Evolutionary conservation across 768 basidiomycete species (phyloP).

Genomic region (Lactarius akahatsu): DNA sequence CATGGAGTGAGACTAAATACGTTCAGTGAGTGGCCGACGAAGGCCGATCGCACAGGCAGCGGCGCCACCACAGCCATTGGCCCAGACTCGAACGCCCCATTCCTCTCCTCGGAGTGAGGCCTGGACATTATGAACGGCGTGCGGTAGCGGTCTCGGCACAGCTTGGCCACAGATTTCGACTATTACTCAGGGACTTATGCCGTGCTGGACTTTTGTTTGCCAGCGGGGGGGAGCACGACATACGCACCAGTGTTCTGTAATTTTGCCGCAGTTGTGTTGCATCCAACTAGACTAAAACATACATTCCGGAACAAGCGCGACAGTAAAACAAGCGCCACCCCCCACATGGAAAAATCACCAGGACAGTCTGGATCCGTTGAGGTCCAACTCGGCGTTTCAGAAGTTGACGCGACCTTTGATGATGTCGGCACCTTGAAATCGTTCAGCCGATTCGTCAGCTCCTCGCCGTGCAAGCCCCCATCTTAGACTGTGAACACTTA

Average conservation of each 20-base stretch:
- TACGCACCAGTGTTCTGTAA: neutral
- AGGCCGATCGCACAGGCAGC: no score
- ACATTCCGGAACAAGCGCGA: neutral
- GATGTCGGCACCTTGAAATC: constrained; percentile 24
- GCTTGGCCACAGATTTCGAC: no score
- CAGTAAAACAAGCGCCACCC: neutral
- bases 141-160: no score
- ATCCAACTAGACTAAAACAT: neutral
- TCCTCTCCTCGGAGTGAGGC: no score
- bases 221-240: no score
- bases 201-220: no score
- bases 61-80: no score
- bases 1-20: no score
- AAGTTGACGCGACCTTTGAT: constrained; percentile 19
- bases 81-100: no score
- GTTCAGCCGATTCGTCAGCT: neutral
- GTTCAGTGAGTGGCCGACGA: no score
- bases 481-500: neutral
- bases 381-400: constrained; percentile 4
- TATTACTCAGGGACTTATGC: no score
- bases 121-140: no score
- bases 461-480: neutral
- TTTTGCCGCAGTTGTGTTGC: neutral
- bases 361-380: neutral
- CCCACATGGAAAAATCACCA: neutral